Evolutionary conservation across 1,139 yeast species (phyloP).

Genomic region (Hyphopichia fennica): DNA sequence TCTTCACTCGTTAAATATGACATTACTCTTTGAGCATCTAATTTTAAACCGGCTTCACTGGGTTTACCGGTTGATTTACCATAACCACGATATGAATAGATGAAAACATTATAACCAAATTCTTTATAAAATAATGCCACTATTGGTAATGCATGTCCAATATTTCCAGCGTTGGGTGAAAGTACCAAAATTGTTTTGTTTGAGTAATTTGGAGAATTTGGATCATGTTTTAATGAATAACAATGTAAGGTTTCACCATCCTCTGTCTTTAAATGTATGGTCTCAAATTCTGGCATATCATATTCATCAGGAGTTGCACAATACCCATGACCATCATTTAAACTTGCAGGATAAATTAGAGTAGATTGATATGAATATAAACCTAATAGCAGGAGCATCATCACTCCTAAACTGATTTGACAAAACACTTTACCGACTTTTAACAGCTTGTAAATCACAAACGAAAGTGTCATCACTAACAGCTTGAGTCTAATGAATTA

Average conservation of each 20-base stretch:
- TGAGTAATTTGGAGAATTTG: slow-evolving; percentile 36
- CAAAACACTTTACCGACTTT: slow-evolving; percentile 17
- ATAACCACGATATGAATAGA: slow-evolving; percentile 90
- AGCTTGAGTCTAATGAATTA: not conserved
- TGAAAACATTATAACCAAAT: slow-evolving; percentile 75
- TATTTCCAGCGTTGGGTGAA: slow-evolving; percentile 96
- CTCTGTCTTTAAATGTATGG: slow-evolving; percentile 56
- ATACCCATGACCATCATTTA: slow-evolving; percentile 72
- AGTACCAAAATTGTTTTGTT: slow-evolving; percentile 74
- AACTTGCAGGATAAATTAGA: slow-evolving; percentile 77
- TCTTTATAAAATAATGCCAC: slow-evolving; percentile 67
- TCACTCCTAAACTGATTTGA: slow-evolving; percentile 35
- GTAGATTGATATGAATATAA: slow-evolving; percentile 66
- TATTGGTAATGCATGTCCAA: slow-evolving; percentile 87
- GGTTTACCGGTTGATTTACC: slow-evolving; percentile 83
- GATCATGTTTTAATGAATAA: slow-evolving; percentile 50
- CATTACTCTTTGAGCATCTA: slow-evolving; percentile 78
- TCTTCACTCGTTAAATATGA: slow-evolving; percentile 54
- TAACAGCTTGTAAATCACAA: slow-evolving; percentile 5
- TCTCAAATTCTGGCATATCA: slow-evolving; percentile 65
- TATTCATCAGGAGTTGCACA: slow-evolving; percentile 80
- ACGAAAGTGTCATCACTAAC: slow-evolving; percentile 1
- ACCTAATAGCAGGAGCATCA: slow-evolving; percentile 48
- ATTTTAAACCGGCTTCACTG: slow-evolving; percentile 74
- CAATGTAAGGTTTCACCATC: slow-evolving; percentile 60